phyloP scores from a whole-genome alignment of 1,139 yeast genomes.

The Pneumocystis oryctolagi region DNA sequence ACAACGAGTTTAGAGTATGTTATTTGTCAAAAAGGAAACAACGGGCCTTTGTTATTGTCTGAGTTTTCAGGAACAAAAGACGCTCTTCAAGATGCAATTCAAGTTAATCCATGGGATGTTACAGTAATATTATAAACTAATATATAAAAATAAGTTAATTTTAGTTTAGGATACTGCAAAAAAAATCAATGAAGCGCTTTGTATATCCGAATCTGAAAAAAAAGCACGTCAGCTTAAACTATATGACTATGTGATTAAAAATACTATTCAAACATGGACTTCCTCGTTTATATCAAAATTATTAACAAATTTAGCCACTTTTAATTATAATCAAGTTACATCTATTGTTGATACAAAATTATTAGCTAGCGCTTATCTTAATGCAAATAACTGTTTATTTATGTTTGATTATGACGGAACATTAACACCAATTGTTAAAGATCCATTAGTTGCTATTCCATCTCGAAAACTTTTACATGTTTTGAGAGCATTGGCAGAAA shows the following conservation, averaged over 20 bases:
- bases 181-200: slow-evolving; percentile 46
- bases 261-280: slow-evolving; percentile 71
- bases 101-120: slow-evolving; percentile 82
- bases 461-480: slow-evolving; percentile 31
- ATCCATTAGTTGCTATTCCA: slow-evolving; percentile 15
- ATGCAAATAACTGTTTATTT: slow-evolving; percentile 19
- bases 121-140: neutral
- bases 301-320: slow-evolving; percentile 31
- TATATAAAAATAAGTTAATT: neutral
- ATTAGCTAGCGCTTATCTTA: slow-evolving; percentile 18
- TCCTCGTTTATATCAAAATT: slow-evolving; percentile 41
- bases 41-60: slow-evolving; percentile 72
- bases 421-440: slow-evolving; percentile 14
- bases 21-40: slow-evolving; percentile 43
- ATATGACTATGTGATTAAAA: slow-evolving; percentile 41
- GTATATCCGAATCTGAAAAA: slow-evolving; percentile 48
- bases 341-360: slow-evolving; percentile 3
- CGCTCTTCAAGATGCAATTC: slow-evolving; percentile 49
- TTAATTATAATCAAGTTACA: slow-evolving; percentile 37
- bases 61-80: slow-evolving; percentile 93
- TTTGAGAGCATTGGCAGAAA: slow-evolving; percentile 46
- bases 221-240: slow-evolving; percentile 47
- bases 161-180: slow-evolving; percentile 42
- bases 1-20: slow-evolving; percentile 89
- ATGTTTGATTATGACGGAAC: slow-evolving; percentile 19